Conservation (phyloP, 208 protist species). For the Herpetomonas muscarum region DNA sequence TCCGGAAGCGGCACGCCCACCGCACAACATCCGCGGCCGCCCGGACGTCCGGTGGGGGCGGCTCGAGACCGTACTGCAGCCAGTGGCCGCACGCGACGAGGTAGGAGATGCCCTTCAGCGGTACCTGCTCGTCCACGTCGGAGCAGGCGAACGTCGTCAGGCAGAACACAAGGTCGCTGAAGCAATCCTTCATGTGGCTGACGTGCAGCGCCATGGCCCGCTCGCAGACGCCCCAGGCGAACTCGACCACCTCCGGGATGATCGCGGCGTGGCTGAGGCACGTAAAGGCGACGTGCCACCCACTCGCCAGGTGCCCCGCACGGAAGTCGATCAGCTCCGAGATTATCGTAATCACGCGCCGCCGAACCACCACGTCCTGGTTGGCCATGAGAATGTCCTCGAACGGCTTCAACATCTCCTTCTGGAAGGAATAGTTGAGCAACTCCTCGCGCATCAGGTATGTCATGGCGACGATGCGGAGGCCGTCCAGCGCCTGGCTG, state of each 20-base stretch:
- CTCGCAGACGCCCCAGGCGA: constrained; percentile 66
- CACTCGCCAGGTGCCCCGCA: constrained; percentile 66
- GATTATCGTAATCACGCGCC: constrained; percentile 62
- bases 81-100: constrained; percentile 73
- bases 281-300: constrained; percentile 82
- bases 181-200: constrained; percentile 69
- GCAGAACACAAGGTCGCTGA: constrained; percentile 80
- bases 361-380: constrained; percentile 46
- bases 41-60: constrained; percentile 45
- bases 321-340: constrained; percentile 76
- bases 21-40: constrained; percentile 30
- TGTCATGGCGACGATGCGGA: constrained; percentile 64
- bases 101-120: constrained; percentile 64
- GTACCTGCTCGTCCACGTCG: constrained; percentile 45
- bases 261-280: constrained; percentile 70
- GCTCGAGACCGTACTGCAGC: constrained; percentile 79
- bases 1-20: constrained; percentile 56
- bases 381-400: constrained; percentile 73
- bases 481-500: constrained; percentile 56
- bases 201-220: constrained; percentile 56
- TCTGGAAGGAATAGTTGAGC: constrained; percentile 84
- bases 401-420: constrained; percentile 77
- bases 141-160: constrained; percentile 77
- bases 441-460: constrained; percentile 78
- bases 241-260: constrained; percentile 66